Evolutionary conservation across 129 eudicot species (phyloP).

Genomic region (Centaurea solstitialis): DNA sequence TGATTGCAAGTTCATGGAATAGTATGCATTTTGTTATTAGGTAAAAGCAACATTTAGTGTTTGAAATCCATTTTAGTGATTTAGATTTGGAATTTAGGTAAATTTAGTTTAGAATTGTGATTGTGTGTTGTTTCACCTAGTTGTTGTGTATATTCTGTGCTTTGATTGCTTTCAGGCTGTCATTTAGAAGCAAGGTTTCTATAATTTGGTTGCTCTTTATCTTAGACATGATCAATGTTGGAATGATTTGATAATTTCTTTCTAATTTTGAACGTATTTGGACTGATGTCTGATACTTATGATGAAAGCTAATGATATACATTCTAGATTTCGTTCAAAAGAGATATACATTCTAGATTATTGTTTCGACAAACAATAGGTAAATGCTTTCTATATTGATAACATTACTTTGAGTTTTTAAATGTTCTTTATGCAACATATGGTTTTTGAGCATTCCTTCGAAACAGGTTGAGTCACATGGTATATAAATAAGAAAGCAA

Average conservation of each 20-base stretch:
- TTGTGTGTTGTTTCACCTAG: constrained; percentile 4
- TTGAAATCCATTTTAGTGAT: background rate
- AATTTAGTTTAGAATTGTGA: constrained; percentile 14
- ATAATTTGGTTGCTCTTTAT: background rate
- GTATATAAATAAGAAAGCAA: background rate
- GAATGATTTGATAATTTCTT: background rate
- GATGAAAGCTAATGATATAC: too few species aligned
- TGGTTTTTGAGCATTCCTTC: too few species aligned
- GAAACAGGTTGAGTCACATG: too few species aligned
- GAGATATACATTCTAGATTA: too few species aligned
- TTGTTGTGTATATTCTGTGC: background rate
- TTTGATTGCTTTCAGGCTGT: background rate
- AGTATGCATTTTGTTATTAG: background rate
- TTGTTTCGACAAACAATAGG: too few species aligned
- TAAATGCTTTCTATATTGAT: too few species aligned
- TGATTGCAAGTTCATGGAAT: background rate
- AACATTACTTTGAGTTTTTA: too few species aligned
- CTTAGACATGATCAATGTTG: background rate
- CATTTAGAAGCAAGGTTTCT: background rate
- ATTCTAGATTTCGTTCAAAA: too few species aligned
- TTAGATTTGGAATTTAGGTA: background rate
- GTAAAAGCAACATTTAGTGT: background rate
- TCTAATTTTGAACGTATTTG: background rate
- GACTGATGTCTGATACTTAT: too few species aligned
- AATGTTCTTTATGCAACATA: too few species aligned